These are phyloP conservation scores for Talaromyces verruculosus DNA, from an alignment of 2,329 filamentous ascomycete species.

Conservation along the genomic window DNA sequence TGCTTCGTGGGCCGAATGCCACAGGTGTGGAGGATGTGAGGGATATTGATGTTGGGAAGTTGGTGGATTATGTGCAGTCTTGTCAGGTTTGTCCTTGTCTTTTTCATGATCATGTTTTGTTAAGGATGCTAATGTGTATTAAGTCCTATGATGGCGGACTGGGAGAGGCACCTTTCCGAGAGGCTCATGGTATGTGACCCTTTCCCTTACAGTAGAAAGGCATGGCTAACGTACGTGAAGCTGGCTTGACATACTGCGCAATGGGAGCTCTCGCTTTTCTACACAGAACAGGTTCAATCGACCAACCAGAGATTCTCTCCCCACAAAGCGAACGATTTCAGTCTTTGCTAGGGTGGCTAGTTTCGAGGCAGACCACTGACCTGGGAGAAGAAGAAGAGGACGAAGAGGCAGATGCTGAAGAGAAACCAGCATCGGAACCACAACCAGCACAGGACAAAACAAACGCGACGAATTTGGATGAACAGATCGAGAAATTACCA, in stretches of 20 bases:
- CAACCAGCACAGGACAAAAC: slow-evolving; percentile 11
- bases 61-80: slow-evolving; percentile 68
- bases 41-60: slow-evolving; percentile 71
- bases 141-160: slow-evolving; percentile 84
- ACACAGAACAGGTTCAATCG: slow-evolving; percentile 53
- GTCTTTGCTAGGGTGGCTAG: slow-evolving; percentile 56
- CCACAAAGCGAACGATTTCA: slow-evolving; percentile 35
- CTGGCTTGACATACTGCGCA: slow-evolving; percentile 88
- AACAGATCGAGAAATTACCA: slow-evolving; percentile 32
- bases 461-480: slow-evolving; percentile 25
- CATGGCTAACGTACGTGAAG: slow-evolving; percentile 43
- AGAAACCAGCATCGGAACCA: slow-evolving; percentile 4
- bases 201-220: no score
- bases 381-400: slow-evolving; percentile 49
- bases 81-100: slow-evolving; percentile 53
- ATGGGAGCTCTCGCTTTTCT: slow-evolving; percentile 75
- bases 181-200: slow-evolving; percentile 69
- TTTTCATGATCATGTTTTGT: not conserved
- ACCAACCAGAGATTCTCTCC: slow-evolving; percentile 27
- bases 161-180: slow-evolving; percentile 72
- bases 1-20: slow-evolving; percentile 65
- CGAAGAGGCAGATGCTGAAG: slow-evolving; percentile 22
- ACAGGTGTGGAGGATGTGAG: slow-evolving; percentile 57
- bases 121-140: slow-evolving; percentile 30
- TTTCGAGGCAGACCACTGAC: slow-evolving; percentile 64